phyloP scores from a whole-genome alignment of 1,284 basidiomycete species.

The Hymenochaete sp. region DNA sequence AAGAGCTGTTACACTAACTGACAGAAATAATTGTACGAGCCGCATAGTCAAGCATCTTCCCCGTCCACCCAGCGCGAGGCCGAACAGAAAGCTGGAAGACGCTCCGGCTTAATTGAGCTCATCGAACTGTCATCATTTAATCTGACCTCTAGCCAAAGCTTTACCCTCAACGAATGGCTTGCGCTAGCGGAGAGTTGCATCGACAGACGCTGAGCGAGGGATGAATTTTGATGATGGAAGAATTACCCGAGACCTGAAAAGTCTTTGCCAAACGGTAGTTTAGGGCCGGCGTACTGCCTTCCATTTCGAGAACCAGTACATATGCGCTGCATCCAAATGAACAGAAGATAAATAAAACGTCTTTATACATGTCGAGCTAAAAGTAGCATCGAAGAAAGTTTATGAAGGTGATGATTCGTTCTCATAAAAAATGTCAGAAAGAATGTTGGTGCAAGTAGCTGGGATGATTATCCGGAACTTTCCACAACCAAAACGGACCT shows the following conservation, averaged over 20 bases:
- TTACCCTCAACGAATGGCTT: constrained; percentile 49
- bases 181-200: constrained; percentile 37
- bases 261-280: constrained; percentile 6
- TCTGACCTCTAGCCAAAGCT: constrained; percentile 32
- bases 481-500: constrained; percentile 62
- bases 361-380: no score
- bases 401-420: no score
- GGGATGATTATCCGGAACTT: constrained; percentile 28
- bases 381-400: not conserved
- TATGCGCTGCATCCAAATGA: no score
- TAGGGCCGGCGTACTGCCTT: constrained; percentile 16
- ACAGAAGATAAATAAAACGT: no score
- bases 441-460: constrained; percentile 21
- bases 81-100: constrained; percentile 36
- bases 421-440: no score
- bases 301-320: no score
- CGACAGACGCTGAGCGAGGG: constrained; percentile 26
- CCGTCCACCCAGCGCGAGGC: constrained; percentile 31
- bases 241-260: not conserved
- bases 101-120: constrained; percentile 79
- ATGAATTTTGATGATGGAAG: constrained; percentile 25
- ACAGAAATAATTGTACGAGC: constrained; percentile 40
- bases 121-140: constrained; percentile 28
- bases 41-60: constrained; percentile 68
- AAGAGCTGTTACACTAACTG: not conserved